Evolutionary conservation across 2,329 filamentous ascomycete genomes (phyloP).

Genomic region (Trichophyton mentagrophytes): DNA sequence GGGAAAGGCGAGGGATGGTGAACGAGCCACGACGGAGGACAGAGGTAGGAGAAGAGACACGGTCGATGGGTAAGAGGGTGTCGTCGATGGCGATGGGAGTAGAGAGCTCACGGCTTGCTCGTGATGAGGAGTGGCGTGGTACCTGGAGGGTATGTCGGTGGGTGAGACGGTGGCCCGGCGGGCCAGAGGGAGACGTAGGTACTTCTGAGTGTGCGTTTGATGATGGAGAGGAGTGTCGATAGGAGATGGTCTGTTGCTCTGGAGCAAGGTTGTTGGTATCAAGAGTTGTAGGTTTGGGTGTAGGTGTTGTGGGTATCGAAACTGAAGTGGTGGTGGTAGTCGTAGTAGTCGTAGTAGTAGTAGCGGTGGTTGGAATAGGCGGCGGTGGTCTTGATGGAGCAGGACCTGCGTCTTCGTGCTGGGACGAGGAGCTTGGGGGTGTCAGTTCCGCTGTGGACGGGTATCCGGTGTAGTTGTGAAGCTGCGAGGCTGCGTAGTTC

Average conservation of each 20-base stretch:
- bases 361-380: conserved; percentile 8
- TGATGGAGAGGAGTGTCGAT: conserved; percentile 5
- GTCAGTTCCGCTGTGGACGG: neutral
- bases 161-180: conserved; percentile 49
- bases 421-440: neutral
- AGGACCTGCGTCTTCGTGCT: neutral
- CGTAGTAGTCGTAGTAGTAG: conserved; percentile 21
- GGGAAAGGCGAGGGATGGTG: conserved; percentile 65
- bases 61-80: conserved; percentile 56
- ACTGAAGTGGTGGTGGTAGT: conserved; percentile 22
- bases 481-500: neutral
- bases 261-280: conserved; percentile 21
- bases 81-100: conserved; percentile 39
- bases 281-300: conserved; percentile 19
- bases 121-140: conserved; percentile 52
- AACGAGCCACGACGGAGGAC: conserved; percentile 66
- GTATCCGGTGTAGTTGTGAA: neutral
- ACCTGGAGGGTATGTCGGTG: conserved; percentile 85
- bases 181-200: conserved; percentile 22
- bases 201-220: conserved; percentile 5
- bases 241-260: conserved; percentile 15
- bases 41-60: conserved; percentile 61
- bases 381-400: conserved; percentile 3
- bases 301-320: conserved; percentile 20
- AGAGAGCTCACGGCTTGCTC: conserved; percentile 51